phyloP scores from a whole-genome alignment of 805 yeast species.

The Saturnispora hagleri region DNA sequence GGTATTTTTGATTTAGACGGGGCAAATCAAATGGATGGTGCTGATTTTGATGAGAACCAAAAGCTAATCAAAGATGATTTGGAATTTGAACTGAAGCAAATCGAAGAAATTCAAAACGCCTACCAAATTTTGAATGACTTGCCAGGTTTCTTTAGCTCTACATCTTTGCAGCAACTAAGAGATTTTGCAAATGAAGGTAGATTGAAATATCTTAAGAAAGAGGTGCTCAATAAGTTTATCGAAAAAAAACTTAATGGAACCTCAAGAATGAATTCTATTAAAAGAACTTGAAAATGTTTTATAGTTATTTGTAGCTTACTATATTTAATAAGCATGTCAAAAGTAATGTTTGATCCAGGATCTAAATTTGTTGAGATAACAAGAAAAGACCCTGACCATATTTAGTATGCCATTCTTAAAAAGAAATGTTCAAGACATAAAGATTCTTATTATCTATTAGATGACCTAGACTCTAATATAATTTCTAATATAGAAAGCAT shows the following conservation, averaged over 20 bases:
- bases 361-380: too few species aligned
- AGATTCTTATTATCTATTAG: too few species aligned
- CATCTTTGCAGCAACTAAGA: conserved; percentile 73
- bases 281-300: not conserved
- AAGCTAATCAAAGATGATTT: not conserved
- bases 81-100: conserved; percentile 37
- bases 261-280: not conserved
- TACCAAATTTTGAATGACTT: conserved; percentile 56
- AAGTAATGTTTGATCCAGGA: too few species aligned
- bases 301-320: not conserved
- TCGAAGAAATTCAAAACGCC: conserved; percentile 41
- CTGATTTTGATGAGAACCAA: conserved; percentile 1
- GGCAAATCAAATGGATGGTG: not conserved
- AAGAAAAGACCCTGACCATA: too few species aligned
- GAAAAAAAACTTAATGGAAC: conserved; percentile 36
- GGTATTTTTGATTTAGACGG: not conserved
- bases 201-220: conserved; percentile 54
- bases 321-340: not conserved
- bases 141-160: conserved; percentile 55
- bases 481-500: too few species aligned
- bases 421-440: too few species aligned
- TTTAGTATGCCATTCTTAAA: too few species aligned
- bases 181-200: conserved; percentile 79
- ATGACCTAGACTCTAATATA: too few species aligned
- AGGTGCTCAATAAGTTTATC: conserved; percentile 55